These are phyloP conservation scores for Candida broadrunensis DNA, from an alignment of 805 yeast species.

Conservation along the genomic window DNA sequence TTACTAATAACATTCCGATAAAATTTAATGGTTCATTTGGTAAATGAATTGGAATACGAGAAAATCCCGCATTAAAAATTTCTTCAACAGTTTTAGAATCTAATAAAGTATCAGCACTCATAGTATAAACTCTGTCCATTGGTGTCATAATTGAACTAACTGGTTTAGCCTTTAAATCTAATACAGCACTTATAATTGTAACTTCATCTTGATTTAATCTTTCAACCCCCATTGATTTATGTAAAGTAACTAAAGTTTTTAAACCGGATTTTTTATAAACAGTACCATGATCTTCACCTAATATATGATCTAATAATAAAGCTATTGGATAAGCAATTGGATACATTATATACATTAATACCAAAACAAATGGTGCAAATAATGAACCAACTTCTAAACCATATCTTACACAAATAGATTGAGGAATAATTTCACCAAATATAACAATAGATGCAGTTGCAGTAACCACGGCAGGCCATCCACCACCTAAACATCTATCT, in stretches of 20 bases:
- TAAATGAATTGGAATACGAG: conserved; percentile 88
- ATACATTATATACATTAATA: conserved; percentile 83
- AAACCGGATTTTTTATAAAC: conserved; percentile 89
- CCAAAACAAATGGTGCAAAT: conserved; percentile 83
- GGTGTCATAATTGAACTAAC: conserved; percentile 93
- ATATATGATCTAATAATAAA: conserved; percentile 66
- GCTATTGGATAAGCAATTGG: conserved; percentile 94
- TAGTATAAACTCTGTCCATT: conserved; percentile 80
- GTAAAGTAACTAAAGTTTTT: conserved; percentile 89
- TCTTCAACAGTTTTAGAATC: conserved; percentile 85
- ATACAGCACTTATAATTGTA: conserved; percentile 89
- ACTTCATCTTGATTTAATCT: conserved; percentile 92
- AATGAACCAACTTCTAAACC: conserved; percentile 90
- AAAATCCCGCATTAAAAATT: conserved; percentile 90
- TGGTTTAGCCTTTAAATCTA: conserved; percentile 88
- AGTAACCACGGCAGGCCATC: conserved; percentile 92
- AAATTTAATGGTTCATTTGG: conserved; percentile 89
- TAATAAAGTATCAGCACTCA: conserved; percentile 77
- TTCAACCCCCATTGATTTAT: conserved; percentile 93
- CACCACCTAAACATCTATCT: conserved; percentile 93
- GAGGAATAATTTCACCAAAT: conserved; percentile 97
- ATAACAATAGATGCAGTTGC: conserved; percentile 92
- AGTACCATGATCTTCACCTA: conserved; percentile 97
- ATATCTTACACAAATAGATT: conserved; percentile 86
- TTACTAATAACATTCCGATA: conserved; percentile 90